Evolutionary conservation across 768 basidiomycete species (phyloP), one percentile per base, ranked within the genome.

Genomic region (Lanmaoa rubissima): DNA sequence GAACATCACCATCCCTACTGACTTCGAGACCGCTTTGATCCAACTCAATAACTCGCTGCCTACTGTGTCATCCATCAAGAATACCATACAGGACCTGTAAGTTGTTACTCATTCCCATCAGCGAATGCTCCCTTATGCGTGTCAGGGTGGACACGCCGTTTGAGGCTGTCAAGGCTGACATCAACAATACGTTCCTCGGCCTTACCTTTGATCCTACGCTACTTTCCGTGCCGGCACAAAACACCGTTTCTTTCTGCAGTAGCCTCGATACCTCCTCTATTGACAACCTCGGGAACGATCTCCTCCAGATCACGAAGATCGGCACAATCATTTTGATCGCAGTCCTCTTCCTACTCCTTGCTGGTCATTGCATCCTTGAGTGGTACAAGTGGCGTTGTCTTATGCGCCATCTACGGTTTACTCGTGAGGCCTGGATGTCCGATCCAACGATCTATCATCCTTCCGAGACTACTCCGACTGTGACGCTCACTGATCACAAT

Each of bases 301-400:
- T 99, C n/a, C 75, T 90, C 63, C 84, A 86, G 72, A 79, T 88
- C 35, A 83, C 90, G 16, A 88, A 87, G 73, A 88, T 96, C 54
- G 90, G 88, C 28, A 84, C 83, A 31, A 75, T 90, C 48, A 78
- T 98, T 54, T 74, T 97, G 61, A 78, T 92, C 52, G 69, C 85
- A 42, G 71, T 88, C 38, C 85, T 89, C n/a, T 69, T 93, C 39
- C 64, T 93, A 53, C 81, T 95, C 48, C 78, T 94, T 61, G 83
- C 78, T 10, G 83, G 84, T 36, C 83, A 94, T 71, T 88, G 84
- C 60, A 69, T 86, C 4, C 75, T 95, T 63, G 92, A 94, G 64
- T 94, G 92, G 90, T 94, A 86, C 79, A 89, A 88, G 65, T 97
- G 93, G 90, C 78, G 81, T 13, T 83, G 75, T 68, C 79, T 90